Evolutionary conservation across 83 land plant genomes (phyloP).

Genomic region (Picea engelmannii): DNA sequence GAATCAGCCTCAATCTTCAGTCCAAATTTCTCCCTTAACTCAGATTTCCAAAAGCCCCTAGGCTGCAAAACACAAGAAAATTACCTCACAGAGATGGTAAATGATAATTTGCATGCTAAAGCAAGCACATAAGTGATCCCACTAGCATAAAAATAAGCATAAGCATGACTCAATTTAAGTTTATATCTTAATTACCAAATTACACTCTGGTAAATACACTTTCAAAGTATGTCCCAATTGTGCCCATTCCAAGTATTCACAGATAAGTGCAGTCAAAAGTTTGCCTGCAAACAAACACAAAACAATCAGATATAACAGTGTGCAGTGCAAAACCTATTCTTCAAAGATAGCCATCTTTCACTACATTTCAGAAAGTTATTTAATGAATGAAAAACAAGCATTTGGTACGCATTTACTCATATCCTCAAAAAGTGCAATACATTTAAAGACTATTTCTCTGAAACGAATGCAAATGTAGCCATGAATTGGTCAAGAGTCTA

Average conservation of each 20-base stretch:
- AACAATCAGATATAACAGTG: not conserved
- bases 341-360: not conserved
- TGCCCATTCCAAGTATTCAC: constrained; percentile 99
- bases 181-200: constrained; percentile 61
- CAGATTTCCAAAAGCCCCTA: constrained; percentile 88
- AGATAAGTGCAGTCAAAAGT: constrained; percentile 81
- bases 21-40: constrained; percentile 77
- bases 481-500: no score
- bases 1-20: constrained; percentile 56
- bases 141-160: not conserved
- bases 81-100: not conserved
- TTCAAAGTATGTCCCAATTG: constrained; percentile 87
- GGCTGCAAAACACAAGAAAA: constrained; percentile 50
- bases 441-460: not conserved
- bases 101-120: not conserved
- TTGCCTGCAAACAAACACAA: constrained; percentile 65
- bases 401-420: not conserved
- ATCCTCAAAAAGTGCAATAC: not conserved
- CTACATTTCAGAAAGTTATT: not conserved
- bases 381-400: not conserved
- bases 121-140: not conserved
- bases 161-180: not conserved
- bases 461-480: no score
- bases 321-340: not conserved
- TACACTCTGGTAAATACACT: constrained; percentile 95